Base-by-base conservation (phyloP, 2,329 filamentous ascomycete species). In the Diaporthe ampelina region DNA sequence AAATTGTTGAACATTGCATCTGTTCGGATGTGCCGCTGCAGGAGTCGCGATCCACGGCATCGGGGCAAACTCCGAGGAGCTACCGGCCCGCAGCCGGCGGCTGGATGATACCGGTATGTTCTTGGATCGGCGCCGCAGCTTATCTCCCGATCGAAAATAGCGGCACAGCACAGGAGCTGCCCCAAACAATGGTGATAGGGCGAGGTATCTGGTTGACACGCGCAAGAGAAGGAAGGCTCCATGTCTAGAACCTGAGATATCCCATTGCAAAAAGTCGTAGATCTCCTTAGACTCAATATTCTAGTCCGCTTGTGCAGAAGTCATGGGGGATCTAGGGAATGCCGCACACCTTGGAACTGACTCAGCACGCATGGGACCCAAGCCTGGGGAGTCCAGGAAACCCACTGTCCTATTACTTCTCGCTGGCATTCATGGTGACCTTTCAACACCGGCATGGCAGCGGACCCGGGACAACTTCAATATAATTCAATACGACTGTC, bases 401-500 rank as follows among this genome's bases (percentile, higher is more conserved):
- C 75, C 76, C n/a, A 77, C 73, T 17, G 68, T 77, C 17, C 69
- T 77, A 10, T 56, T 77, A 29, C 59, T 77, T 54, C 72, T 74
- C n/a, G 74, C 76, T 17, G 59, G 57, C 40, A 70, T 77, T 19
- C 69, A 61, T 0, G 74, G 65, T 45, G 74, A 75, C 24, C 71
- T 69, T 59, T 54, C 43, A 29, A 74, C 75, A 10, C 58, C 73
- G 4, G 45, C 67, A 37, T 77, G 76, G 76, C 48, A 59, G 8
- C 68, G 58, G 6, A 57, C 75, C 17, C 54, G 67, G 29, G 35
- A 67, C 0, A 75, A 73, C 26, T 79, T 79, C 71, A 77, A 79
- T 52, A 73, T 80, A 2, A 68, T 80, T 4, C 63, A 63, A 37
- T 80, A 80, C 73, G 78, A 79, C 73, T 79, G 78, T 73, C 35